phyloP scores from a whole-genome alignment of 2,329 filamentous ascomycete species.

The Alternaria sp. region DNA sequence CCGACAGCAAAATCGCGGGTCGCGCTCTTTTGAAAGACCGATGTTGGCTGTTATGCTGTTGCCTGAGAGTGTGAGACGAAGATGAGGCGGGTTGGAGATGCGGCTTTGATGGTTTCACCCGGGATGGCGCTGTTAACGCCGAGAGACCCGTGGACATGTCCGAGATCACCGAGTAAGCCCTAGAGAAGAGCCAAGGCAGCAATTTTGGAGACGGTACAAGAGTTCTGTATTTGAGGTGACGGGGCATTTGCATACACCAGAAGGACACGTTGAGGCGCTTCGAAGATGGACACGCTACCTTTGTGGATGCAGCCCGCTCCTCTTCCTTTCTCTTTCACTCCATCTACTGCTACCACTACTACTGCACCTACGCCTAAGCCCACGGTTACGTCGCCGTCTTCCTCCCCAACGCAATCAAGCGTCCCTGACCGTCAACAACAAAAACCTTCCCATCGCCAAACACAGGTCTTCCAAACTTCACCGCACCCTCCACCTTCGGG shows the following conservation, averaged over 20 bases:
- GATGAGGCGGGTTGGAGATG: background rate
- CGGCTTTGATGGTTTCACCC: slow-evolving; percentile 1
- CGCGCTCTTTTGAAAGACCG: background rate
- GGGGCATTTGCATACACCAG: background rate
- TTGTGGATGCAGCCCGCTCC: slow-evolving; percentile 8
- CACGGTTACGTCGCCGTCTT: background rate
- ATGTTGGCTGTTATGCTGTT: slow-evolving; percentile 1
- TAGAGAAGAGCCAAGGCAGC: background rate
- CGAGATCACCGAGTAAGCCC: background rate
- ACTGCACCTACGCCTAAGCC: background rate
- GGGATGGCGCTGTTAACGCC: background rate
- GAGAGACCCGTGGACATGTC: background rate
- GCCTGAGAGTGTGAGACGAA: background rate
- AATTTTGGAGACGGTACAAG: background rate
- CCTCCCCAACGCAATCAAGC: slow-evolving; percentile 15
- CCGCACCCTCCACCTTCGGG: slow-evolving; percentile 48
- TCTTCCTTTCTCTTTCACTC: background rate
- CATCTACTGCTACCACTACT: background rate
- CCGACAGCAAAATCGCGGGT: background rate
- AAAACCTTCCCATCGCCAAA: slow-evolving; percentile 49
- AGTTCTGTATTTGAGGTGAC: background rate
- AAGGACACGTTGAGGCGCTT: background rate
- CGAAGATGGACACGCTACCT: slow-evolving; percentile 3
- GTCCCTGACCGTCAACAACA: slow-evolving; percentile 25
- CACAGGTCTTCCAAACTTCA: slow-evolving; percentile 50